Percentiles rank a stretch among this genome's conserved stretches.
phyloP scores from a whole-genome alignment of 208 protist genomes.

The Crithidia thermophila region DNA sequence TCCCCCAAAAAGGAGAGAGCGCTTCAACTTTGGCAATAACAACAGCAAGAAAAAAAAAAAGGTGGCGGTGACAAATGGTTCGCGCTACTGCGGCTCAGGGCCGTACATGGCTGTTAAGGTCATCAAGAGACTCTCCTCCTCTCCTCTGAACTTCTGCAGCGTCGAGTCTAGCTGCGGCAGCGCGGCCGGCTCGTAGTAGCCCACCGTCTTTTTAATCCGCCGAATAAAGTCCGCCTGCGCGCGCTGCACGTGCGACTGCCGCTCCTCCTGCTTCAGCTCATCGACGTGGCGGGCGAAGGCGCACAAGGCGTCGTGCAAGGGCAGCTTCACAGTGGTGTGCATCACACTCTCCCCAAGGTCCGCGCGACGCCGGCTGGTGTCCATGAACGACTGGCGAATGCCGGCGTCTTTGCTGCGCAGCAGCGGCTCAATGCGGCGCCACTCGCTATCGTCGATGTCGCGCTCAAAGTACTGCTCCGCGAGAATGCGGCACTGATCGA shows the following conservation, averaged over 20 bases:
- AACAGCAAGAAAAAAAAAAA: not conserved
- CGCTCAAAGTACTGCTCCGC: conserved; percentile 67
- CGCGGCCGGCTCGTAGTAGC: conserved; percentile 47
- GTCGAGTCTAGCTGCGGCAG: conserved; percentile 24
- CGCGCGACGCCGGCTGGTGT: not conserved
- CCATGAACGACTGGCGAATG: conserved; percentile 41
- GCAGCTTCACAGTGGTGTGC: conserved; percentile 33
- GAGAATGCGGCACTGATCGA: conserved; percentile 50
- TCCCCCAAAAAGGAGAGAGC: too few relatives aligned
- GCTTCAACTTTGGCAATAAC: too few relatives aligned
- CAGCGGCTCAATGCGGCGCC: conserved; percentile 36
- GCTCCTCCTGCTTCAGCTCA: conserved; percentile 27
- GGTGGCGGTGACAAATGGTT: not conserved
- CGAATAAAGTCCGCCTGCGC: conserved; percentile 24
- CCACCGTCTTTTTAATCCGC: conserved; percentile 41
- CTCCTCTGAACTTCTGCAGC: conserved; percentile 42
- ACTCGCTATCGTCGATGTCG: conserved; percentile 42
- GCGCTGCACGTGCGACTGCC: conserved; percentile 14
- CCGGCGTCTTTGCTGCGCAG: conserved; percentile 32
- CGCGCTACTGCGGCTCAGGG: conserved; percentile 42
- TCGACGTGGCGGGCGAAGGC: conserved; percentile 40
- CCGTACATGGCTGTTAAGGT: conserved; percentile 53
- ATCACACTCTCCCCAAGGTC: not conserved
- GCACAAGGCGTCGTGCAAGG: conserved; percentile 58
- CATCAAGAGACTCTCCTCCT: conserved; percentile 51